Conservation (phyloP, 2,329 filamentous ascomycete genomes). For the Botrytis deweyae region DNA sequence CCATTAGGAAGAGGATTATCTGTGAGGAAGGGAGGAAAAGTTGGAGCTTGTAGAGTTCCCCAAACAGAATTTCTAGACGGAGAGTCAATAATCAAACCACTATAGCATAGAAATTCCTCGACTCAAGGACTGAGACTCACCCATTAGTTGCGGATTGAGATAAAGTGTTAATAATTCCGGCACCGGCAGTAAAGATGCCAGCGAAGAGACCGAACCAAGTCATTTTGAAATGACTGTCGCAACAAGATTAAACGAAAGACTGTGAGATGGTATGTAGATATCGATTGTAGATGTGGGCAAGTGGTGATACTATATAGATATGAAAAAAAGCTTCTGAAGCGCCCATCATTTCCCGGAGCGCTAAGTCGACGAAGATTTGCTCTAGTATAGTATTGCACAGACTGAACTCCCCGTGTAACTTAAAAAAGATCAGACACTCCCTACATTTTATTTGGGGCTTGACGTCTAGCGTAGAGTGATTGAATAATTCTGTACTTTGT, state of each 20-base stretch:
- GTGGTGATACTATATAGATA: conserved; percentile 1
- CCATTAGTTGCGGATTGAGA: background rate
- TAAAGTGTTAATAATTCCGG: background rate
- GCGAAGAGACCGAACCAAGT: background rate
- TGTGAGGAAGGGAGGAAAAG: conserved; percentile 45
- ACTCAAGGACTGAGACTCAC: background rate
- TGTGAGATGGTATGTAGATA: background rate
- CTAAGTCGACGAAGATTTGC: background rate
- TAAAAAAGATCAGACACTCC: background rate
- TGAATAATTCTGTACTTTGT: background rate
- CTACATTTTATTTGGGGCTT: background rate
- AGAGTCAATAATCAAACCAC: background rate
- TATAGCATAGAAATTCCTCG: background rate
- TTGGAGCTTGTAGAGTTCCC: conserved; percentile 37
- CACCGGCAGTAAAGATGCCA: background rate
- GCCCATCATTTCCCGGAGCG: background rate
- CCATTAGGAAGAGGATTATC: conserved; percentile 52
- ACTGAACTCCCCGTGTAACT: background rate
- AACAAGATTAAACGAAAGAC: background rate
- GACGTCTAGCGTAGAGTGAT: background rate
- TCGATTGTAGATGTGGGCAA: background rate
- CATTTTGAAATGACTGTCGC: background rate
- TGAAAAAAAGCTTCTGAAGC: background rate
- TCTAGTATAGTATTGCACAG: conserved; percentile 6
- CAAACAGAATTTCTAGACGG: conserved; percentile 29